Percentiles rank a stretch among this genome's conserved stretches.
phyloP scores from a whole-genome alignment of 306 rosid genomes.

The Rubus parviflorus region DNA sequence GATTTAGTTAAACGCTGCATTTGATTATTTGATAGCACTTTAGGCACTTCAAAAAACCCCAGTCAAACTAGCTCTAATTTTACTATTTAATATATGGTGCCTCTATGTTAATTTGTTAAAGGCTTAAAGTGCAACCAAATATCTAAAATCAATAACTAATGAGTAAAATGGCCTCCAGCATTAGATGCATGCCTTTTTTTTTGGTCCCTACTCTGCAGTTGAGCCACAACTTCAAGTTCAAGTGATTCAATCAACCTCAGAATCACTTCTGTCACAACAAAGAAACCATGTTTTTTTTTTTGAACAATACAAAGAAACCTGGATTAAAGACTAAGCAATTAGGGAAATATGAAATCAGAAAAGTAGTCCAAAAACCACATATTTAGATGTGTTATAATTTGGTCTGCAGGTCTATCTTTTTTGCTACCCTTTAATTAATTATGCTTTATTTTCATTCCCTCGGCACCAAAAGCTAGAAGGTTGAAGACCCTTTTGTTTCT shows the following conservation, averaged over 20 bases:
- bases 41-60: not conserved
- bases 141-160: not conserved
- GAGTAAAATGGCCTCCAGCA: not conserved
- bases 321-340: not conserved
- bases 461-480: not conserved
- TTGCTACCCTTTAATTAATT: not conserved
- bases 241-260: not conserved
- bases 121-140: not conserved
- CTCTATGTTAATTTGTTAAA: not conserved
- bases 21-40: not conserved
- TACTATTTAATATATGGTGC: no score
- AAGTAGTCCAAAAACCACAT: not conserved
- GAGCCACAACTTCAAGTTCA: not conserved
- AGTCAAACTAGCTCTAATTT: not conserved
- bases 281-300: not conserved
- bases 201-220: not conserved
- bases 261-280: not conserved
- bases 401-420: not conserved
- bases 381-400: not conserved
- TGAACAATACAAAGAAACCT: not conserved
- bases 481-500: slow-evolving; percentile 1
- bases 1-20: not conserved
- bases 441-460: not conserved
- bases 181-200: not conserved
- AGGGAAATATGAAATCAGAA: not conserved